Evolutionary conservation across 176 grass and related monocot genomes (phyloP), one percentile per base, ranked within the genome.

Genomic region (Poa annua): DNA sequence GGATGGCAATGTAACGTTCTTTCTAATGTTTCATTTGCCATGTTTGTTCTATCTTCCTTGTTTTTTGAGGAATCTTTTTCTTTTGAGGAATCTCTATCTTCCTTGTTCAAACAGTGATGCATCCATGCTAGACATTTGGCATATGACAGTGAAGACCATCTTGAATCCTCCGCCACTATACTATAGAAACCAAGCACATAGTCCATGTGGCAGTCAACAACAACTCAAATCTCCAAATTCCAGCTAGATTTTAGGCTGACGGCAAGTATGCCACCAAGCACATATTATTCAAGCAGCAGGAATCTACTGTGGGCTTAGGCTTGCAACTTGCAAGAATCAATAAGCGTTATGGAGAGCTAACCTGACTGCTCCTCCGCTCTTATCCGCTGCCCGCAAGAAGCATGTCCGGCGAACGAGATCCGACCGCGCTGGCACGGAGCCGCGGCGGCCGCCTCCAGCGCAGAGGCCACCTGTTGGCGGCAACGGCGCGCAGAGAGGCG

Each of bases 341-440:
- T 20, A 70, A 21, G 36, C 1, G 11, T 4, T 8, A 34, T 36
- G 39, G 39, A 71, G 63, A 63, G 13, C 54, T 83, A 50, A 88
- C 86, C 80, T 64, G 74, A 72, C 14, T 17, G 34, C 41, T 24
- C 65, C 34, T 34, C 6, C 13, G 34, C 24, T 72, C 35, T 42
- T 73, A 35, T 17, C 21, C 5, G 66, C 19, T 15, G 22, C 16
- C 22, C 5, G 6, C 6, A 72, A 29, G 65, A 83, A 83, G 74
- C 65, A 72, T 15, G 80, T 60, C 34, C 0, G 64, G 54, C 21
- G 8, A 48, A 45, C 22, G 53, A 76, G 64, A 38, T 24, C 5
- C 24, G 70, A 56, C 49, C 49, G 13, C 47, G 9, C 70, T 13
- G 9, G 35, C 17, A 17, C 3, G 44, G 71, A 57, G 50, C 55